Base-by-base conservation (phyloP, 257 asterid species). In the Anisodus tanguticus region DNA sequence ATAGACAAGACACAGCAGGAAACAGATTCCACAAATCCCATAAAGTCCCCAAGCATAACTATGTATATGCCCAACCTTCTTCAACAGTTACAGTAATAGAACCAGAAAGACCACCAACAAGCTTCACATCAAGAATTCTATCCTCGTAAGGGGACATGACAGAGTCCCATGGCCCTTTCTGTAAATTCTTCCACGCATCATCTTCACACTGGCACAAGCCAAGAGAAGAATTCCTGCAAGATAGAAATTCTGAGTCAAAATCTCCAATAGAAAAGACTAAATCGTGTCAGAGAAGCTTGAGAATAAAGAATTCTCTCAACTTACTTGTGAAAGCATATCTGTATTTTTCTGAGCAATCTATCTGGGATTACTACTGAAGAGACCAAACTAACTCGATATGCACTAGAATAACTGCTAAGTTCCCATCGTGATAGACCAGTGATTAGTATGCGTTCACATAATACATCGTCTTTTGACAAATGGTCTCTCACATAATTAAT, bases 181-280 rank as follows among this genome's bases (percentile, higher is more conserved):
- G 93, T 87, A 93, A 77, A 88, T 82, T 88, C 78, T 88, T 95
- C 99, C 99, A 95, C 58, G 84, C 78, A 85, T 88, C 95, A 66
- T 87, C 85, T 80, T 86, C 93, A 83, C 97, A 94, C 80, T 89
- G 91, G 87, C 98, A 95, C 84, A 89, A 81, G 22, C 91, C 97
- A 84, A 88, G 93, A 51, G 98, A 94, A 66, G 93, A 87, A 89
- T 95, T 95, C 88, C 98, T 95, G 92, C 88, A 90, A 66, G 87
- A 84, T 8, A 86, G 13, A 81, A 64, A 63, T 66, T n/a, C 84
- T n/a, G 45, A 41, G 41, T 60, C 43, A 6, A 49, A 47, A 47
- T 47, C 43, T 74, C 41, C 43, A 74, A 11, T 10, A n/a, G 60
- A 49, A 5, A 72, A 47, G 80, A 10, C 7, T 19, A 74, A 74